phyloP scores from a whole-genome alignment of 176 grass and related monocot genomes.

The Avena sativa region DNA sequence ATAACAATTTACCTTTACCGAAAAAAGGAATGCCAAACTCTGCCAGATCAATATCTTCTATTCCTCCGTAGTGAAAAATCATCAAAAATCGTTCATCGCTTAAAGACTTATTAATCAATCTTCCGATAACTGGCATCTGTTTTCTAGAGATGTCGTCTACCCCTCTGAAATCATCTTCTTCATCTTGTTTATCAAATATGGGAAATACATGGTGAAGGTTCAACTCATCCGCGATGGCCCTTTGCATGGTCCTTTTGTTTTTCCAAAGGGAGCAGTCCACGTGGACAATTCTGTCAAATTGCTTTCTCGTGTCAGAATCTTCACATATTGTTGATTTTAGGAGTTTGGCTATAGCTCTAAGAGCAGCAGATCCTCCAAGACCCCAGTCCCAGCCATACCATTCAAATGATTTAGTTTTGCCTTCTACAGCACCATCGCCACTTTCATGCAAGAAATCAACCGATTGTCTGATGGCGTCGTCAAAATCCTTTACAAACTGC shows the following conservation, averaged over 20 bases:
- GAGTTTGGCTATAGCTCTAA: background rate
- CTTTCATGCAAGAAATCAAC: background rate
- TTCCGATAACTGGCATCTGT: background rate
- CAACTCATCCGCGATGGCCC: background rate
- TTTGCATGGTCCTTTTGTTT: background rate
- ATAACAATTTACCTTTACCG: background rate
- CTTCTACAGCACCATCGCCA: background rate
- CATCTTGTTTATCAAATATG: background rate
- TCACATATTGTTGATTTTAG: background rate
- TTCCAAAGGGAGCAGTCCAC: background rate
- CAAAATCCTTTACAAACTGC: background rate
- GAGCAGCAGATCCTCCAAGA: background rate
- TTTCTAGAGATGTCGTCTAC: background rate
- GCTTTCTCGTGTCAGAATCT: background rate
- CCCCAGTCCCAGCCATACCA: rapidly evolving
- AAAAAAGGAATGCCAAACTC: background rate
- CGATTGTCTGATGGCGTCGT: background rate
- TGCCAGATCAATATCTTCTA: background rate
- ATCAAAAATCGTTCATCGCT: background rate
- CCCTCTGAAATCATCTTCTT: background rate
- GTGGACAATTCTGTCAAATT: background rate
- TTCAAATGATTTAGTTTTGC: background rate
- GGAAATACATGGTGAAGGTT: background rate
- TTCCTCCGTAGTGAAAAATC: background rate
- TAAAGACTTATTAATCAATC: background rate